phyloP scores from a whole-genome alignment of 768 basidiomycete species.

The Hygrophoropsis aurantiaca region DNA sequence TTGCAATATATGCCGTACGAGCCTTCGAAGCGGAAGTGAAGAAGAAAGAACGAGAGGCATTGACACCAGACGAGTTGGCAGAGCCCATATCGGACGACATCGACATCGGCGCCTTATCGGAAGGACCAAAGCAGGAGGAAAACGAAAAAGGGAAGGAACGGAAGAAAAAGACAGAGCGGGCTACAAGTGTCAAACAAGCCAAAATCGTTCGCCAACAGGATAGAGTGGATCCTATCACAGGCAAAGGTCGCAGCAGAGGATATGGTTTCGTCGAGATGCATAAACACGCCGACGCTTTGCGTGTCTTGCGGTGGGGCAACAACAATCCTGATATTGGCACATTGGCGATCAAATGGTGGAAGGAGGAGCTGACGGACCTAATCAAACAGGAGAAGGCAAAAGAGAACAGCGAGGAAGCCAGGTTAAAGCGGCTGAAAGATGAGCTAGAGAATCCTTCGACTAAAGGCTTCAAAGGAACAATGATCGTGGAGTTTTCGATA shows the following conservation, averaged over 20 bases:
- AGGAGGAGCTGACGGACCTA: conserved; percentile 66
- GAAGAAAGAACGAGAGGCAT: conserved; percentile 50
- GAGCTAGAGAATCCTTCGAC: conserved; percentile 43
- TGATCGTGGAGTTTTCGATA: conserved; percentile 95
- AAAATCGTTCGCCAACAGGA: conserved; percentile 92
- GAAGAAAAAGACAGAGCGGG: conserved; percentile 25
- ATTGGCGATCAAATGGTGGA: conserved; percentile 83
- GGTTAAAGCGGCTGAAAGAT: conserved; percentile 59
- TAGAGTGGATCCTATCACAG: conserved; percentile 84
- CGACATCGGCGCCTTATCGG: conserved; percentile 25
- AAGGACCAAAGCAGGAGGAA: conserved; percentile 23
- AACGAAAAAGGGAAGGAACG: conserved; percentile 23
- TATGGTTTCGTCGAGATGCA: conserved; percentile 95
- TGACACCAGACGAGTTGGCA: conserved; percentile 72
- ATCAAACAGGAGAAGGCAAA: conserved; percentile 53
- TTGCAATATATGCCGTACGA: conserved; percentile 78
- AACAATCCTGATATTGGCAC: conserved; percentile 69
- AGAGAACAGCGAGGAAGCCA: conserved; percentile 46
- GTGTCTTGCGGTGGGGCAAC: conserved; percentile 92
- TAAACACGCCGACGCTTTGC: conserved; percentile 85
- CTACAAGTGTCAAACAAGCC: conserved; percentile 73
- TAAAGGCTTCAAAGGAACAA: conserved; percentile 44
- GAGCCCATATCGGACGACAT: conserved; percentile 37
- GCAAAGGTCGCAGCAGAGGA: conserved; percentile 86
- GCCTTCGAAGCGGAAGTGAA: conserved; percentile 81